Evolutionary conservation across 306 rosid genomes (phyloP).

Genomic region (Cicer judaicum): DNA sequence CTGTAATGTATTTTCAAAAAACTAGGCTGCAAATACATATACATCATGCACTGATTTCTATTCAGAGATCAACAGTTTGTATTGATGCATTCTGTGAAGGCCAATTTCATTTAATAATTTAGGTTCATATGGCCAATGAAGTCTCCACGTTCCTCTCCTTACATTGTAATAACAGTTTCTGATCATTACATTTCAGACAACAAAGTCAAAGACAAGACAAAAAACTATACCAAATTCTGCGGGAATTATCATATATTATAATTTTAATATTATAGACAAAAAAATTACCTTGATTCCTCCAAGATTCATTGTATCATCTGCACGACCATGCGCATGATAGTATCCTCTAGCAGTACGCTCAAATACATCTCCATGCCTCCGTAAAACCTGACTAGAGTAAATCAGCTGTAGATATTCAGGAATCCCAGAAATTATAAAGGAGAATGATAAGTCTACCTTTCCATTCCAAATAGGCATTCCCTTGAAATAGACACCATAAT

Average conservation of each 20-base stretch:
- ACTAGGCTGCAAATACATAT: background rate
- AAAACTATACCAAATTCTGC: background rate
- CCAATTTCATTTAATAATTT: background rate
- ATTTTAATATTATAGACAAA: background rate
- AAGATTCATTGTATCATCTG: slow-evolving; percentile 97
- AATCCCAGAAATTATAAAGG: slow-evolving; percentile 17
- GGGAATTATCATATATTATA: slow-evolving; percentile 8
- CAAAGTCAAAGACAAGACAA: background rate
- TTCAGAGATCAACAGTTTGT: slow-evolving; percentile 1
- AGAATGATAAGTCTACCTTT: slow-evolving; percentile 60
- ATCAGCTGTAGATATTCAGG: slow-evolving; percentile 28
- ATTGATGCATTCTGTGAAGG: slow-evolving; percentile 2
- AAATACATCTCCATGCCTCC: slow-evolving; percentile 96
- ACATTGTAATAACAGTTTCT: background rate
- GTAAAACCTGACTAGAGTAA: slow-evolving; percentile 62
- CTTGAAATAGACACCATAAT: slow-evolving; percentile 80
- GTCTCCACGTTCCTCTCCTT: slow-evolving; percentile 7
- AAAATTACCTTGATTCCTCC: slow-evolving; percentile 91
- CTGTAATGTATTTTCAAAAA: background rate
- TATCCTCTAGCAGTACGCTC: slow-evolving; percentile 80
- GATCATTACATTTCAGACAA: slow-evolving; percentile 22
- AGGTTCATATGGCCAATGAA: slow-evolving; percentile 17
- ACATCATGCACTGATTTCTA: slow-evolving; percentile 8
- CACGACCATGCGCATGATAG: slow-evolving; percentile 96
- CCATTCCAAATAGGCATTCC: slow-evolving; percentile 89